A percentile compares a stretch with the other conserved stretches of the same genome.
phyloP scores from a whole-genome alignment of 345 rosid species.

The Eucalyptus viminalis region DNA sequence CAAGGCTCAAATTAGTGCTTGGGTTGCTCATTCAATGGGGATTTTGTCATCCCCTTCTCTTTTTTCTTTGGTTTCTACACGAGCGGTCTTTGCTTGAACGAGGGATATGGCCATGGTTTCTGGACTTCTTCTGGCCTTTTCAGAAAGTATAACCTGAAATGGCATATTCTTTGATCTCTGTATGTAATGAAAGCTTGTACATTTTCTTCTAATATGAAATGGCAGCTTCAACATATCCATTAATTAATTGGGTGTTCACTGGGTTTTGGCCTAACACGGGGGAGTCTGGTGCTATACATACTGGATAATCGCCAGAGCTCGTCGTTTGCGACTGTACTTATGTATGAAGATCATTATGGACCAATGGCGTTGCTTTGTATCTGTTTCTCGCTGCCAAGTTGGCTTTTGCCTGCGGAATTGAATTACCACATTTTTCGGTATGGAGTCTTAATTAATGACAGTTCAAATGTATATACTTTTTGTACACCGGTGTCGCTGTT shows the following conservation, averaged over 20 bases:
- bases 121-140: neutral
- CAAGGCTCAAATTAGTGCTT: constrained; percentile 22
- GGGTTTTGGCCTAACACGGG: neutral
- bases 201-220: neutral
- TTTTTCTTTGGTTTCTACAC: neutral
- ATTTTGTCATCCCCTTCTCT: neutral
- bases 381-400: neutral
- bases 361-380: neutral
- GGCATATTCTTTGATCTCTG: neutral
- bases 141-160: neutral
- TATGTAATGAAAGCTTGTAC: neutral
- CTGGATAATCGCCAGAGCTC: neutral
- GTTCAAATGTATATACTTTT: neutral
- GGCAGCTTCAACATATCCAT: neutral
- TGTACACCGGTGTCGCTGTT: neutral
- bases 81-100: neutral
- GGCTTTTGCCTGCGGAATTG: neutral
- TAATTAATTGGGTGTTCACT: neutral
- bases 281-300: neutral
- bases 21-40: neutral
- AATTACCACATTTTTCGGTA: neutral
- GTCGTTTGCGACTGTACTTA: neutral
- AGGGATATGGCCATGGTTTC: neutral
- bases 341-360: neutral
- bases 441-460: neutral